phyloP scores from a whole-genome alignment of 2,329 filamentous ascomycete species.

The Beauveria australis region DNA sequence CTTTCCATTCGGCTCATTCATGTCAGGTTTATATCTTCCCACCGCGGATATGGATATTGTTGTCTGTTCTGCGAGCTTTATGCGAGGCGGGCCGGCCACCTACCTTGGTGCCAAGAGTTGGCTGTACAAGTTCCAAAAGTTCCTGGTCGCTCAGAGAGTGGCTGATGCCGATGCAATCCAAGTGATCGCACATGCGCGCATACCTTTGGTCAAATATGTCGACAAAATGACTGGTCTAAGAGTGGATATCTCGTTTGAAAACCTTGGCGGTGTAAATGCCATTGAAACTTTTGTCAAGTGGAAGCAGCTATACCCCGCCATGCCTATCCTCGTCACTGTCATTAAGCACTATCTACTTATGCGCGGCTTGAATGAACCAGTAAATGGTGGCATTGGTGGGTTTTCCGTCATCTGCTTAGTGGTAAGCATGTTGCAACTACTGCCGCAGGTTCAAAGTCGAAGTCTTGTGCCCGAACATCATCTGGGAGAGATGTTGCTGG shows the following conservation, averaged over 20 bases:
- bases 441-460: conserved; percentile 60
- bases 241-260: conserved; percentile 94
- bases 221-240: conserved; percentile 71
- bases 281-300: conserved; percentile 73
- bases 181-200: conserved; percentile 66
- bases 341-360: conserved; percentile 91
- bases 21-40: conserved; percentile 63
- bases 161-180: conserved; percentile 52
- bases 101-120: conserved; percentile 42
- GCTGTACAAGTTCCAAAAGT: conserved; percentile 54
- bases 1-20: conserved; percentile 85
- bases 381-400: conserved; percentile 82
- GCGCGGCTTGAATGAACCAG: conserved; percentile 84
- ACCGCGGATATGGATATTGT: conserved; percentile 93
- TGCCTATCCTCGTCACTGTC: conserved; percentile 78
- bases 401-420: conserved; percentile 93
- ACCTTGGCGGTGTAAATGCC: conserved; percentile 70
- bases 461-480: conserved; percentile 54
- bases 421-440: conserved; percentile 75
- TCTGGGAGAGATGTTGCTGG: conserved; percentile 72
- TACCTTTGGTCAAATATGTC: conserved; percentile 87
- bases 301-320: conserved; percentile 71
- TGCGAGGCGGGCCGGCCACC: conserved; percentile 40
- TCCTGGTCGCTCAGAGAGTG: conserved; percentile 49
- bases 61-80: conserved; percentile 54